Base-by-base conservation (phyloP, 2,329 filamentous ascomycete genomes). In the Colletotrichum chrysophilum region DNA sequence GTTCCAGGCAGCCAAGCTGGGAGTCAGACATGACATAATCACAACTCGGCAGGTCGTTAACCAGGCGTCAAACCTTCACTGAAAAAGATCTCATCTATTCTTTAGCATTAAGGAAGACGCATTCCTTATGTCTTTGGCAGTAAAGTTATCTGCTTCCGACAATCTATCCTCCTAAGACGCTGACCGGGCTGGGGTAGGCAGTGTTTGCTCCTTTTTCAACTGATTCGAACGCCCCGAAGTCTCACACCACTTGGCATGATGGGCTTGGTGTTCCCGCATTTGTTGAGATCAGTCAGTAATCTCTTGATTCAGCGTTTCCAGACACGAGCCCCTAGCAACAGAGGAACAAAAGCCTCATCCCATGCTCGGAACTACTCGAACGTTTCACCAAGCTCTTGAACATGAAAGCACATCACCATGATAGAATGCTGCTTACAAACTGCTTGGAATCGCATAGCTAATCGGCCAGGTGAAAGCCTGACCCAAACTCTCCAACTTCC, bases 361-460 rank as follows among this genome's bases (percentile, higher is more conserved):
- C n/a, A 52, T 52, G 2, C 43, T 13, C 1, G 1, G n/a, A 21
- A 4, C 43, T 0, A 0, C 5, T 7, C 12, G 0, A 52, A 52
- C 6, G 43, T 7, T 24, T 21, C 43, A 48, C n/a, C n/a, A 24
- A 52, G 43, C n/a, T 52, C n/a, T 7, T 52, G n/a, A 52, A 1
- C n/a, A 7, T 13, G n/a, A 52, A 21, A 52, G n/a, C 10, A 3
- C n/a, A 52, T 52, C n/a, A 13, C 4, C 43, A 1, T 52, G 6
- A 21, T 52, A 52, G 12, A 52, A 52, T 13, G 0, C 43, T 4
- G n/a, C 43, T 24, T 21, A 7, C 43, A 21, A 21, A 52, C 6
- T 52, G n/a, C 43, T 13, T 52, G 7, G n/a, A 24, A 52, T 52
- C 43, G n/a, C 6, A 13, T 0, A 13, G 43, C 5, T 52, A 21